Evolutionary conservation across 2,329 filamentous ascomycete genomes (phyloP), one percentile per base, ranked within the genome.

Genomic region (Aaosphaeria pasadenensis): DNA sequence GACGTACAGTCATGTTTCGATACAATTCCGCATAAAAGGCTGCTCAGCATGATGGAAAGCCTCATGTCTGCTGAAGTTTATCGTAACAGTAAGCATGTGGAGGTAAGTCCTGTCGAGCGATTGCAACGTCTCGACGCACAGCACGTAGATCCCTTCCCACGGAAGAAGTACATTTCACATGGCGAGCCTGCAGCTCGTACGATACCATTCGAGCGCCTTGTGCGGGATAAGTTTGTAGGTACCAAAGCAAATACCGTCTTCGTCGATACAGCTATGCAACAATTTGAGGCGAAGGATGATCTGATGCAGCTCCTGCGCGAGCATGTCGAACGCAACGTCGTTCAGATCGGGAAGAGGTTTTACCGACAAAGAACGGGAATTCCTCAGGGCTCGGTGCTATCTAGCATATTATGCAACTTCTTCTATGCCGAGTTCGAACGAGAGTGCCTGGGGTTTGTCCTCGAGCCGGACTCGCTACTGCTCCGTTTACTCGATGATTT

Each of bases 1-100:
- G 94, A 99, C 63, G 91, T 99, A 17, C 83, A 89, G 64, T 84
- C 89, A 2, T 95, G 92, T 58, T 99, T 96, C 66, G 94, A 99
- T 69, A 96, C 88, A 0, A 96, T 99, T 40, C 94, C 94, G 0
- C 94, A 97, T 66, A 71, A 80, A 29, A 82, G 83, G 1, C 75
- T 97, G 13, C 63, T 96, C 32, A 66, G 76, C 28, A 74, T 97
- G 29, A 80, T 95, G 53, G 73, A 77, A 39, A 64, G 69, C 54
- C 49, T 84, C 63, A 45, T 83, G 80, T 54, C 82, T 69, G 53
- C 87, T 48, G 70, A 77, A 3, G 72, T 75, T 24, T 99, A 99
- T 63, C 78, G 79, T 6, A 79, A 95, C 42, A 79, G 79, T 6
- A 91, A 85, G 55, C 86, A 96, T 59, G 82, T 84, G 5, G 87